Evolutionary conservation across 192 early-diverging fungal genomes (phyloP).

Genomic region (Kickxella alabastrina): DNA sequence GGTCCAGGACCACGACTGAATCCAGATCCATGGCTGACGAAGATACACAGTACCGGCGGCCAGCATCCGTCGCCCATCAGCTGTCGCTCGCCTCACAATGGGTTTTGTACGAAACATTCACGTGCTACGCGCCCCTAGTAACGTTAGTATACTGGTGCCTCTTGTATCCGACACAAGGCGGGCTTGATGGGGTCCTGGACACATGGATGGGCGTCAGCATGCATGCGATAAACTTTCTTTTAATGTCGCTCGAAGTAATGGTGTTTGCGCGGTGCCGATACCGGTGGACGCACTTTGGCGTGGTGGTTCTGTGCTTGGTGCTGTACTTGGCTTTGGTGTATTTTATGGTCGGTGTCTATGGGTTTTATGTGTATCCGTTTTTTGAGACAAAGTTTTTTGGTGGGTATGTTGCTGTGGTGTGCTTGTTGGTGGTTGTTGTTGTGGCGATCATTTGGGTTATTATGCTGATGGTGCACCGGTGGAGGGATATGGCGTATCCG

Average conservation of each 20-base stretch:
- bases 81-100: conserved; percentile 32
- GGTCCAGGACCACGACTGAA: too few relatives aligned
- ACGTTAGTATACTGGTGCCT: conserved; percentile 41
- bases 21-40: too few relatives aligned
- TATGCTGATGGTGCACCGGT: conserved; percentile 30
- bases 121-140: conserved; percentile 43
- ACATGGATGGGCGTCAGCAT: conserved; percentile 47
- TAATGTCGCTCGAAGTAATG: conserved; percentile 30
- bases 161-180: conserved; percentile 27
- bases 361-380: conserved; percentile 49
- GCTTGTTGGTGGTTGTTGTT: conserved; percentile 20
- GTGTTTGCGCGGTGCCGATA: conserved; percentile 20
- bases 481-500: conserved; percentile 22
- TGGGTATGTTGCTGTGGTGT: conserved; percentile 29
- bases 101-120: conserved; percentile 44
- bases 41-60: too few relatives aligned
- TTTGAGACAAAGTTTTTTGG: conserved; percentile 35
- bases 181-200: conserved; percentile 6
- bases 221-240: conserved; percentile 30
- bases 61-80: conserved; percentile 20
- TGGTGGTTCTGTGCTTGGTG: conserved; percentile 9
- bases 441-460: conserved; percentile 34
- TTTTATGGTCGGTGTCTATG: conserved; percentile 45
- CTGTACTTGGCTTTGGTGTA: conserved; percentile 39
- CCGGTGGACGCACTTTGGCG: conserved; percentile 13